Evolutionary conservation across 208 protist species (phyloP).

Genomic region (Plasmodiophora brassicae): DNA sequence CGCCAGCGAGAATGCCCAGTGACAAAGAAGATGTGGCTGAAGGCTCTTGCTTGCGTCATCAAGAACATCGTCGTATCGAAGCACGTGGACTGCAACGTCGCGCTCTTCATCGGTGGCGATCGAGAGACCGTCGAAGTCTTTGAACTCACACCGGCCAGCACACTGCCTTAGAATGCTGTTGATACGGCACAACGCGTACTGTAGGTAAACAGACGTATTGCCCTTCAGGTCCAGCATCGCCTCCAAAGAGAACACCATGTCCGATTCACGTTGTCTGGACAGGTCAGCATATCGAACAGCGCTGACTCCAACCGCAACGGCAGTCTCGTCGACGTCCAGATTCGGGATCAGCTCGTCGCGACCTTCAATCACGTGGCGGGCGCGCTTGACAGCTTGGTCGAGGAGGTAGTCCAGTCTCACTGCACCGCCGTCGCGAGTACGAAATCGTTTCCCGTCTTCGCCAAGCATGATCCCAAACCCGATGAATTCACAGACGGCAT

Average conservation of each 20-base stretch:
- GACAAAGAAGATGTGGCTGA: background rate
- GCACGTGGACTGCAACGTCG: background rate
- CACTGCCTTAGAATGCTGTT: slow-evolving; percentile 74
- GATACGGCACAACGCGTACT: slow-evolving; percentile 93
- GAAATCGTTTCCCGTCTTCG: slow-evolving; percentile 75
- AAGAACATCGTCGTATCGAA: background rate
- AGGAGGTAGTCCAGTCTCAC: slow-evolving; percentile 85
- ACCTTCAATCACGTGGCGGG: background rate
- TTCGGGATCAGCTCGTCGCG: background rate
- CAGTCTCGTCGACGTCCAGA: background rate
- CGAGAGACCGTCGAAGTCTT: background rate
- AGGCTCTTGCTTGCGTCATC: background rate
- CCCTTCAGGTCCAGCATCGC: slow-evolving; percentile 82
- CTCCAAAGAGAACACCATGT: slow-evolving; percentile 91
- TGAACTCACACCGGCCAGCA: background rate
- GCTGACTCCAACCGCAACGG: slow-evolving; percentile 74
- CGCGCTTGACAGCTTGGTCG: slow-evolving; percentile 76
- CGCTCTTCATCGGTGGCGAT: background rate
- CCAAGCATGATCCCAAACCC: slow-evolving; percentile 52
- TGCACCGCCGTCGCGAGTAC: slow-evolving; percentile 87
- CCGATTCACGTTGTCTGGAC: background rate
- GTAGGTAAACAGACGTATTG: slow-evolving; percentile 91
- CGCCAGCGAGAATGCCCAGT: background rate
- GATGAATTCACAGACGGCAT: slow-evolving; percentile 33
- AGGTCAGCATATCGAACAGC: slow-evolving; percentile 95